Evolutionary conservation across 208 protist genomes (phyloP).

Genomic region (Trypanosomatidae sp.): DNA sequence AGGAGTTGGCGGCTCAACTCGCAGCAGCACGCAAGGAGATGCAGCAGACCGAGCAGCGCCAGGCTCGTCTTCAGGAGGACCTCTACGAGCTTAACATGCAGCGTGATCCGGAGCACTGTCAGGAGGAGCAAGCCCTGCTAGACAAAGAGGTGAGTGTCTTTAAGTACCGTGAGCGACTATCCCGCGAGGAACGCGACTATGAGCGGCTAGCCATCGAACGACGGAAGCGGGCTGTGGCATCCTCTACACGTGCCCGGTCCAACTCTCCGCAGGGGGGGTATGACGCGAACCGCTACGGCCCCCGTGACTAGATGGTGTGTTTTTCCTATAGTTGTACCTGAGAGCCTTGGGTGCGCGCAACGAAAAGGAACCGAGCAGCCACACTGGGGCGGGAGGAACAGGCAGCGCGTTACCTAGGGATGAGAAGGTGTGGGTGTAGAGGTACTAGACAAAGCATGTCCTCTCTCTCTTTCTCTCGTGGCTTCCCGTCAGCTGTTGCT

Average conservation of each 20-base stretch:
- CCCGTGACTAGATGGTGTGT: conserved; percentile 15
- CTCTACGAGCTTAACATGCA: conserved; percentile 46
- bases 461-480: background rate
- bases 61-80: conserved; percentile 45
- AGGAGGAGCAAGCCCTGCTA: conserved; percentile 69
- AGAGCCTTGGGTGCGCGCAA: background rate
- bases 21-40: conserved; percentile 34
- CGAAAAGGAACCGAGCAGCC: background rate
- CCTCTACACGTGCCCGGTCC: conserved; percentile 15
- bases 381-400: background rate
- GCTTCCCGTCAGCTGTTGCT: background rate
- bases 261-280: conserved; percentile 22
- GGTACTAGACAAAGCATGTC: background rate
- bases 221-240: conserved; percentile 26
- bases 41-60: conserved; percentile 37
- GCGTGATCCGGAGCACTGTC: conserved; percentile 45
- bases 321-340: background rate
- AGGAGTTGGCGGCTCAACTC: conserved; percentile 51
- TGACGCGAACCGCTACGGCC: conserved; percentile 26
- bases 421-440: background rate
- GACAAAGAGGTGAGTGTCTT: conserved; percentile 84
- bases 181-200: conserved; percentile 68
- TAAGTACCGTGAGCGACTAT: conserved; percentile 65
- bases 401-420: background rate
- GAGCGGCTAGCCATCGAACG: conserved; percentile 70